Percentiles rank a stretch among this genome's conserved stretches.
These are phyloP conservation scores for Cubamyces sp. DNA, from an alignment of 768 basidiomycete species.

Conservation along the genomic window DNA sequence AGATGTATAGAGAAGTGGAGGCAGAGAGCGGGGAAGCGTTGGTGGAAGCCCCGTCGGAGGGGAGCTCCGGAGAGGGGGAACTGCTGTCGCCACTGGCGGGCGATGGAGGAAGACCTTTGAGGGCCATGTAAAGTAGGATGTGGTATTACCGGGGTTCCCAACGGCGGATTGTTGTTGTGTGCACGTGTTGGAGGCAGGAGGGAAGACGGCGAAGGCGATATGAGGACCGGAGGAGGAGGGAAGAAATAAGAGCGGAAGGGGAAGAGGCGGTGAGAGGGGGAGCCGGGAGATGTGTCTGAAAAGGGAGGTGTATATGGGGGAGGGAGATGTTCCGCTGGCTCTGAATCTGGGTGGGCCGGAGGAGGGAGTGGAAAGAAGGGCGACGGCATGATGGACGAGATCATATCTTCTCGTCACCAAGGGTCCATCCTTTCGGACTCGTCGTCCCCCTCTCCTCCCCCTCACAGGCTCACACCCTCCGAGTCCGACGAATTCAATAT, in stretches of 20 bases:
- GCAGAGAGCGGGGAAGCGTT: conserved; percentile 29
- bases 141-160: neutral
- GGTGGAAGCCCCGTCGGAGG: conserved; percentile 23
- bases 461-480: conserved; percentile 13
- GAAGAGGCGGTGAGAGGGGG: conserved; percentile 25
- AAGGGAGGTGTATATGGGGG: conserved; percentile 27
- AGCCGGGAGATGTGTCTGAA: conserved; percentile 29
- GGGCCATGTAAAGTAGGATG: conserved; percentile 21
- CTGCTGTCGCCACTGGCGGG: conserved; percentile 26
- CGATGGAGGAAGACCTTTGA: conserved; percentile 19
- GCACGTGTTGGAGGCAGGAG: neutral
- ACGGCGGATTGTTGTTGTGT: neutral
- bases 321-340: neutral
- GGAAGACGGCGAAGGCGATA: neutral
- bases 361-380: conserved; percentile 29
- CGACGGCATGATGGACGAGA: conserved; percentile 32
- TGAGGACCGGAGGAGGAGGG: conserved; percentile 4
- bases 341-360: conserved; percentile 14
- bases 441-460: neutral
- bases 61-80: conserved; percentile 29
- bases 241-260: conserved; percentile 21
- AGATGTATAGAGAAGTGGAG: conserved; percentile 22
- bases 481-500: conserved; percentile 25
- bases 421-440: conserved; percentile 25
- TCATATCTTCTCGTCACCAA: conserved; percentile 33